Base-by-base conservation (phyloP, 305 asterid species). In the Stenogyne calaminthoides region DNA sequence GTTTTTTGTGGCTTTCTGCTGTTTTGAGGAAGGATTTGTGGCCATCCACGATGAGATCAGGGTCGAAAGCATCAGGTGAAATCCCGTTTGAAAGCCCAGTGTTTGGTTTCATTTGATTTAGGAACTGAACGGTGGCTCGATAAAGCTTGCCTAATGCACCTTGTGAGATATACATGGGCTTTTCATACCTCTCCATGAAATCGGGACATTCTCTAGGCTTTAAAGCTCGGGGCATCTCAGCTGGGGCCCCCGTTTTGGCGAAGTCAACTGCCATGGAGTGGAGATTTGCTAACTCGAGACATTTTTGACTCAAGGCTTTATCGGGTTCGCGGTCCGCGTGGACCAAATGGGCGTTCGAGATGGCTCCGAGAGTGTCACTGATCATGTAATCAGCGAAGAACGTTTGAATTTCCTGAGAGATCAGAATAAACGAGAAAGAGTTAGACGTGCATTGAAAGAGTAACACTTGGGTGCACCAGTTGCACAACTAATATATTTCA, bases 221-320 rank as follows among this genome's bases (percentile, higher is more conserved):
- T 65, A 94, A 77, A 47, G 47, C 77, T 64, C 86, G 70, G 7
- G 98, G 99, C 96, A 94, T 94, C 85, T 87, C 98, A 5, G 98
- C 99, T 10, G 98, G 97, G 64, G 98, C 96, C n/a, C 97, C 99
- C 0, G 95, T 76, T 80, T 94, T 94, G 71, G 99, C 99, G 14
- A 84, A 94, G 67, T 91, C 98, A 7, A 94, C 99, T 7, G 98
- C 99, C 99, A 91, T 91, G 0, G 99, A 91, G 76, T 91, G 98
- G 16, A 94, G 96, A 70, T 80, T 80, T 32, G 99, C 96, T 67
- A 94, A 80, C 78, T 94, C 90, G n/a, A 91, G 95, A 34, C 99
- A 94, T 80, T 91, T 88, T 70, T 85, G 19, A 68, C 91, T 87
- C 51, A 88, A 74, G 34, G 97, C 98, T 76, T 94, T 91, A 1